Percentiles rank a stretch among this genome's conserved stretches.
Conservation (phyloP, 2,329 filamentous ascomycete species). For the Incumbomyces lentus region DNA sequence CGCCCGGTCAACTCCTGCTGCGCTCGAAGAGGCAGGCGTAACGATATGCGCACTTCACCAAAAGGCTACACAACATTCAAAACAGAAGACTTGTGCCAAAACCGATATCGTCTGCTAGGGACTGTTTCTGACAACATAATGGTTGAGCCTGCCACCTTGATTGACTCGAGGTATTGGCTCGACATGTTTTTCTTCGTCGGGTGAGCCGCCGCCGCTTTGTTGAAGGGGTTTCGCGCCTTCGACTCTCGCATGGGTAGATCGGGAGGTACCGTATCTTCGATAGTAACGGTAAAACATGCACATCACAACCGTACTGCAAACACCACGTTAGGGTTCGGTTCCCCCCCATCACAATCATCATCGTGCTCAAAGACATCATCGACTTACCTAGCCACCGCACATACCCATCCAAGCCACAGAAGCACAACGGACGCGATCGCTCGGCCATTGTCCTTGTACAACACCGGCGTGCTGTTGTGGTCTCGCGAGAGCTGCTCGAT, state of each 20-base stretch:
- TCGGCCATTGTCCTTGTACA: conserved; percentile 41
- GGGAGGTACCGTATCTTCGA: conserved; percentile 1
- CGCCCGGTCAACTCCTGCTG: too few relatives aligned
- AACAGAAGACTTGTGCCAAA: too few relatives aligned
- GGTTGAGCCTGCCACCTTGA: not conserved
- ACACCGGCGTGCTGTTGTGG: conserved; percentile 24
- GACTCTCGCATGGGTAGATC: not conserved
- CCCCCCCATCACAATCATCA: not conserved
- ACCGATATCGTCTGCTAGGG: too few relatives aligned
- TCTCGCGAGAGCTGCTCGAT: conserved; percentile 22
- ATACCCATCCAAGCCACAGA: conserved; percentile 42
- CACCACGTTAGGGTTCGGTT: not conserved
- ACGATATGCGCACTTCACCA: too few relatives aligned
- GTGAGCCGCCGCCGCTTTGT: not conserved
- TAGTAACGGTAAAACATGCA: conserved; percentile 7
- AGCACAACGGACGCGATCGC: conserved; percentile 44
- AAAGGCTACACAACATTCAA: too few relatives aligned
- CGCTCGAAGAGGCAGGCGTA: too few relatives aligned
- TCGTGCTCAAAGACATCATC: too few relatives aligned
- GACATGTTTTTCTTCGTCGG: too few relatives aligned
- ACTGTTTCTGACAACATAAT: not conserved
- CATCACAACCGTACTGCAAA: conserved; percentile 4
- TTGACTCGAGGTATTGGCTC: not conserved
- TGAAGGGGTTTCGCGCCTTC: not conserved
- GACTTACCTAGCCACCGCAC: conserved; percentile 31